Conservation (phyloP, 169 alveolate species). For the Besnoitia besnoiti region DNA sequence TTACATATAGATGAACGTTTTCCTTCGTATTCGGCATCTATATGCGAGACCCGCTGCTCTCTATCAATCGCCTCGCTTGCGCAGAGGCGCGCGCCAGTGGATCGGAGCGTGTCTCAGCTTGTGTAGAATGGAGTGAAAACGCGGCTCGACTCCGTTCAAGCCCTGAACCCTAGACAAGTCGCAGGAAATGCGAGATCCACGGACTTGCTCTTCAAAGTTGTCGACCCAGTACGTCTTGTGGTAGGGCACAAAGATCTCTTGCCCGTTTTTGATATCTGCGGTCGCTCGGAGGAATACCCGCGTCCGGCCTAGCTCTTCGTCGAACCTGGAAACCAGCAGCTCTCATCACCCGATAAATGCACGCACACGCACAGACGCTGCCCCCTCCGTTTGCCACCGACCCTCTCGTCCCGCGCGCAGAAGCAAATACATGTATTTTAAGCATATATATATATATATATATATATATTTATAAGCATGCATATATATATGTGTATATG, state of each 20-base stretch:
- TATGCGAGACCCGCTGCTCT: too few relatives aligned
- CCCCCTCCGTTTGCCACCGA: too few relatives aligned
- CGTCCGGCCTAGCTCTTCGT: slow-evolving; percentile 76
- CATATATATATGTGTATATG: too few relatives aligned
- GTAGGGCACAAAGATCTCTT: slow-evolving; percentile 76
- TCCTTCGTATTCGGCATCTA: too few relatives aligned
- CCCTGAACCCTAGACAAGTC: neutral
- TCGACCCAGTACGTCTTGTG: slow-evolving; percentile 75
- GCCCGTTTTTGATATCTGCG: slow-evolving; percentile 69
- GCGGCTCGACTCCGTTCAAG: too few relatives aligned
- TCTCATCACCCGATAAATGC: neutral
- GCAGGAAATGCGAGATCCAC: neutral
- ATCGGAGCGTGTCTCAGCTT: too few relatives aligned
- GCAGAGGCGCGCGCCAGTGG: too few relatives aligned
- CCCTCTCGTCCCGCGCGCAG: neutral
- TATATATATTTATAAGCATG: neutral
- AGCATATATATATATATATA: neutral
- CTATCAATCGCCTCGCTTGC: too few relatives aligned
- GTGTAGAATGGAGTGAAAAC: too few relatives aligned
- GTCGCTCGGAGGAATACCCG: slow-evolving; percentile 76
- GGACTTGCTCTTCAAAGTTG: slow-evolving; percentile 64
- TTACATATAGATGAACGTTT: too few relatives aligned
- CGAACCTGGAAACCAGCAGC: slow-evolving; percentile 21
- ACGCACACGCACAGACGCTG: neutral
- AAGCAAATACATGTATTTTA: neutral